Evolutionary conservation across 768 basidiomycete species (phyloP).

Genomic region (Mrakia frigida): DNA sequence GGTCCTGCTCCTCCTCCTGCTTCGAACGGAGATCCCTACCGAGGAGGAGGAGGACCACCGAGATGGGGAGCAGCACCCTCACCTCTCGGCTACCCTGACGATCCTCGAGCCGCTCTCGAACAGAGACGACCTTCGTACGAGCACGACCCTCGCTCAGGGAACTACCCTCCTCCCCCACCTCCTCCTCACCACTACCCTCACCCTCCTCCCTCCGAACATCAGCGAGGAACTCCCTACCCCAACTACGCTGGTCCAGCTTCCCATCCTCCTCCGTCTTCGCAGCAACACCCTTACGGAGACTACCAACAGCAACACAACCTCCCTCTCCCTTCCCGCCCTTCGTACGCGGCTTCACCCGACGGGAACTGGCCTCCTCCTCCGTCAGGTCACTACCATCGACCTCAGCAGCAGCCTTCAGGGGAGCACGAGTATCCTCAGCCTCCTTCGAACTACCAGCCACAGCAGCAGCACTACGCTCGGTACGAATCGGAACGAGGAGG

Average conservation of each 20-base stretch:
- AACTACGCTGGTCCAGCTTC: neutral
- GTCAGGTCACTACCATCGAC: neutral
- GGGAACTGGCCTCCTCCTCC: neutral
- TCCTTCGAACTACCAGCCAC: neutral
- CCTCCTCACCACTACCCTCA: slow-evolving; percentile 5
- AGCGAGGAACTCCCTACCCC: neutral
- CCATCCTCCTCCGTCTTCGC: neutral
- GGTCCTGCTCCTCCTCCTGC: neutral
- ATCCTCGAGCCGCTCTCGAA: neutral
- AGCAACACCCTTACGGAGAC: neutral
- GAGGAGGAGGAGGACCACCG: neutral
- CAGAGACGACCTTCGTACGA: neutral
- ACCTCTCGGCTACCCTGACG: neutral
- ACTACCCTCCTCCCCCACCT: neutral
- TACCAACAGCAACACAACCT: slow-evolving; percentile 1
- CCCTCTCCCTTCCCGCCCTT: neutral
- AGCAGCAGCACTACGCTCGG: neutral
- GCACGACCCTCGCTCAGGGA: neutral
- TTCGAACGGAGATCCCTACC: neutral
- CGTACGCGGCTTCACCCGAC: neutral
- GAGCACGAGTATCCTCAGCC: neutral
- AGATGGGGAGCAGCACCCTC: neutral
- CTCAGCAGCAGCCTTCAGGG: neutral
- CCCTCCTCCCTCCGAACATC: neutral
- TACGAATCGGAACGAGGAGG: neutral